Conservation (phyloP, 768 basidiomycete genomes). For the Auriscalpium orientale region DNA sequence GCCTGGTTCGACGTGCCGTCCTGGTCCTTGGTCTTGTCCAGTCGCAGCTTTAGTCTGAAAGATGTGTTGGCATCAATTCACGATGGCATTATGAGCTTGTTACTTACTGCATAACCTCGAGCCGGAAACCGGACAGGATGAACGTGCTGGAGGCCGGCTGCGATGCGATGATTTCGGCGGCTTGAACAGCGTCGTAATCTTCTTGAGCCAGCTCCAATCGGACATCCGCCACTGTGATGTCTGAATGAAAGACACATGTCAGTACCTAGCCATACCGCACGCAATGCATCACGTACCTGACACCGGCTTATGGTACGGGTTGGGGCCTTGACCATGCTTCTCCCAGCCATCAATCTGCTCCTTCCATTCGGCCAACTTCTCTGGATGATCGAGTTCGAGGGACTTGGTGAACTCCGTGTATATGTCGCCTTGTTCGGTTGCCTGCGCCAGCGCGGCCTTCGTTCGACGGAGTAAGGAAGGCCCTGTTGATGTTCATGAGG, state of each 20-base stretch:
- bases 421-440: neutral
- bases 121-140: neutral
- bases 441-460: neutral
- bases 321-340: neutral
- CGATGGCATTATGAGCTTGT: neutral
- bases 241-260: neutral
- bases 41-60: neutral
- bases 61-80: neutral
- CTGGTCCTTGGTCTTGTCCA: neutral
- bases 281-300: neutral
- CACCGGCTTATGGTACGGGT: neutral
- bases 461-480: neutral
- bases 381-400: neutral
- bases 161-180: neutral
- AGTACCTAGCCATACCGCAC: no score
- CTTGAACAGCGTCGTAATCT: neutral
- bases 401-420: neutral
- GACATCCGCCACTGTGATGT: neutral
- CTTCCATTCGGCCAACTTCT: neutral
- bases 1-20: neutral
- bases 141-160: neutral
- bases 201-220: neutral
- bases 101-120: neutral
- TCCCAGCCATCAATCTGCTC: neutral
- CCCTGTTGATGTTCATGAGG: neutral